Conservation (phyloP, 129 eudicot genomes). For the Glebionis coronaria region DNA sequence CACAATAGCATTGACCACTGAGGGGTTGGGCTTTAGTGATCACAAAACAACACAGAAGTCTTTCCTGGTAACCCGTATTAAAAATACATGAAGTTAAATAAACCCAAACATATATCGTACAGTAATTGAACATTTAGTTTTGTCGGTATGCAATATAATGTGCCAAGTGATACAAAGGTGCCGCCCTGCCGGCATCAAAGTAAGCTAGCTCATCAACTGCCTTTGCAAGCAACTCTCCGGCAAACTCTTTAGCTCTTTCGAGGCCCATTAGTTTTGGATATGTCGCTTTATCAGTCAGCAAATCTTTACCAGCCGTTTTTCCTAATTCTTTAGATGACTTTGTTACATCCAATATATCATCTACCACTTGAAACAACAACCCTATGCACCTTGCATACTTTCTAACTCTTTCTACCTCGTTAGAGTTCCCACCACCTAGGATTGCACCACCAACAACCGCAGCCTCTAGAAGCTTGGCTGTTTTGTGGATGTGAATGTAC, state of each 20-base stretch:
- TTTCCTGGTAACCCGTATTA: too few species aligned
- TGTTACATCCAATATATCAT: slow-evolving; percentile 60
- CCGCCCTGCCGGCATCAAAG: slow-evolving; percentile 45
- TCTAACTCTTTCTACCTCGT: slow-evolving; percentile 51
- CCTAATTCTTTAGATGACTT: slow-evolving; percentile 57
- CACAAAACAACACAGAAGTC: too few species aligned
- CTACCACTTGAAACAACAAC: slow-evolving; percentile 72
- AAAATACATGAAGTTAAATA: too few species aligned
- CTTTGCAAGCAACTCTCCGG: slow-evolving; percentile 43
- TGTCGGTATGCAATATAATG: slow-evolving; percentile 50
- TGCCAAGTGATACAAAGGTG: slow-evolving; percentile 57
- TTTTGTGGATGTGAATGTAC: slow-evolving; percentile 60
- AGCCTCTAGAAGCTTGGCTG: slow-evolving; percentile 55
- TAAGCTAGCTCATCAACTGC: slow-evolving; percentile 50
- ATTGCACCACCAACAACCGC: slow-evolving; percentile 65
- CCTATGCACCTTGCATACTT: slow-evolving; percentile 53
- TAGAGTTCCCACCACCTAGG: slow-evolving; percentile 53
- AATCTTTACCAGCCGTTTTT: slow-evolving; percentile 63
- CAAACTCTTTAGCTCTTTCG: slow-evolving; percentile 48
- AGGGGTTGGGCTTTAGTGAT: too few species aligned
- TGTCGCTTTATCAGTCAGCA: slow-evolving; percentile 54
- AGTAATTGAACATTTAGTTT: slow-evolving; percentile 19
- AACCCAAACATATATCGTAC: too few species aligned
- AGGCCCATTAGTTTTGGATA: slow-evolving; percentile 70
- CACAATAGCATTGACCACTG: too few species aligned